A percentile compares a stretch with the other conserved stretches of the same genome.
Conservation (phyloP, 1,139 yeast genomes). For the Zygoascus sp. region DNA sequence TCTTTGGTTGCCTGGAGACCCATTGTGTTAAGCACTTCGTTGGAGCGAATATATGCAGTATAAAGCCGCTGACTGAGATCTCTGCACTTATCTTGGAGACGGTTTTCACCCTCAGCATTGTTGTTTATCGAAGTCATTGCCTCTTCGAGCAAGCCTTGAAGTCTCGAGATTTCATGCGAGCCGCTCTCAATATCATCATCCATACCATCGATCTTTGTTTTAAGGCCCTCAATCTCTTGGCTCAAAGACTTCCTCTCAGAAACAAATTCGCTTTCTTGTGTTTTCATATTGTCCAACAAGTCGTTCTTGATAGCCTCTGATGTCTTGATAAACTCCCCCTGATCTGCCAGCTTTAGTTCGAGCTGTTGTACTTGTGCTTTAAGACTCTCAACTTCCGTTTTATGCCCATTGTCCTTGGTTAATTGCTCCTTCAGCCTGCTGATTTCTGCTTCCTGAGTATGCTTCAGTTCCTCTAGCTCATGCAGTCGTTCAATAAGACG, state of each 20-base stretch:
- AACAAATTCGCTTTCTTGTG: constrained; percentile 56
- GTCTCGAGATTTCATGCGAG: constrained; percentile 16
- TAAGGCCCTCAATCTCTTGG: constrained; percentile 47
- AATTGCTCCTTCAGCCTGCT: constrained; percentile 26
- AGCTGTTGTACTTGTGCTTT: constrained; percentile 58
- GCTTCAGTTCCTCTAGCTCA: constrained; percentile 35
- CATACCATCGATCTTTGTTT: constrained; percentile 46
- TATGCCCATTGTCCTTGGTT: constrained; percentile 32
- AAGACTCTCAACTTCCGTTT: constrained; percentile 22
- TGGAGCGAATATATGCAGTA: constrained; percentile 43
- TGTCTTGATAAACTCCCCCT: constrained; percentile 24
- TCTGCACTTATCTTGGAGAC: constrained; percentile 19
- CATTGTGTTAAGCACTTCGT: constrained; percentile 67
- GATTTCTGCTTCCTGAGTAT: constrained; percentile 26
- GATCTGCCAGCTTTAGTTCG: constrained; percentile 50
- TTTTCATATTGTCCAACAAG: constrained; percentile 58
- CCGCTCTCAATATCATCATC: constrained; percentile 42
- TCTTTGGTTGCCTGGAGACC: constrained; percentile 50
- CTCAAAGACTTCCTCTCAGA: constrained; percentile 50
- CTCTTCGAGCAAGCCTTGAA: constrained; percentile 26
- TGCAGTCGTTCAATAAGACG: constrained; percentile 35
- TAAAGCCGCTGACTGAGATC: constrained; percentile 38
- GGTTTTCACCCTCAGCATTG: constrained; percentile 2
- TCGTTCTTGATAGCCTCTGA: constrained; percentile 50
- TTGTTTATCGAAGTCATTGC: constrained; percentile 32